A percentile compares a stretch with the other conserved stretches of the same genome.
phyloP scores from a whole-genome alignment of 2,329 filamentous ascomycete genomes.

The Amylocarpus encephaloides region DNA sequence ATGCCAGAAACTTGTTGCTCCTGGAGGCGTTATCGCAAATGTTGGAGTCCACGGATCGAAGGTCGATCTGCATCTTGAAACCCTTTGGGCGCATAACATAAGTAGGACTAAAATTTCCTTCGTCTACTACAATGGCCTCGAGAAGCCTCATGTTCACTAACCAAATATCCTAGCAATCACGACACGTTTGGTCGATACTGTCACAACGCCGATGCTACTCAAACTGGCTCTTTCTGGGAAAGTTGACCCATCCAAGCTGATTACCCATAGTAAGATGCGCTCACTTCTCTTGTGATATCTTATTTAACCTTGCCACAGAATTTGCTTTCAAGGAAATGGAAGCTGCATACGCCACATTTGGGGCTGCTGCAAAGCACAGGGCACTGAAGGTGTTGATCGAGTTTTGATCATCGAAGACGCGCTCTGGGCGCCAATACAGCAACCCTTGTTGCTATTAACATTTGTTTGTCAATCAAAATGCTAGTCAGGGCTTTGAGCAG shows the following conservation, averaged over 20 bases:
- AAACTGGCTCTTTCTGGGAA: slow-evolving; percentile 38
- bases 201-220: slow-evolving; percentile 43
- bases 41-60: slow-evolving; percentile 52
- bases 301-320: slow-evolving; percentile 21
- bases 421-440: too few relatives aligned
- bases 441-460: too few relatives aligned
- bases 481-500: too few relatives aligned
- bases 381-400: slow-evolving; percentile 41
- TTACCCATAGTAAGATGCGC: slow-evolving; percentile 38
- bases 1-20: slow-evolving; percentile 46
- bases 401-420: slow-evolving; percentile 1
- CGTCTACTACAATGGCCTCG: background rate
- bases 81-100: slow-evolving; percentile 49
- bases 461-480: too few relatives aligned
- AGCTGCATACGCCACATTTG: slow-evolving; percentile 40
- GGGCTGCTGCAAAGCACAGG: slow-evolving; percentile 36
- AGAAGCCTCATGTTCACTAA: background rate
- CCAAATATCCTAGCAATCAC: slow-evolving; percentile 35
- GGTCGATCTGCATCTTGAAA: slow-evolving; percentile 45
- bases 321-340: slow-evolving; percentile 39
- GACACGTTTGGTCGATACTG: slow-evolving; percentile 42
- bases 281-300: background rate
- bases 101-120: slow-evolving; percentile 31
- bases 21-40: slow-evolving; percentile 49
- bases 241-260: slow-evolving; percentile 37